These are phyloP conservation scores for Castanopsis chinensis DNA, from an alignment of 306 rosid genomes.

Conservation along the genomic window DNA sequence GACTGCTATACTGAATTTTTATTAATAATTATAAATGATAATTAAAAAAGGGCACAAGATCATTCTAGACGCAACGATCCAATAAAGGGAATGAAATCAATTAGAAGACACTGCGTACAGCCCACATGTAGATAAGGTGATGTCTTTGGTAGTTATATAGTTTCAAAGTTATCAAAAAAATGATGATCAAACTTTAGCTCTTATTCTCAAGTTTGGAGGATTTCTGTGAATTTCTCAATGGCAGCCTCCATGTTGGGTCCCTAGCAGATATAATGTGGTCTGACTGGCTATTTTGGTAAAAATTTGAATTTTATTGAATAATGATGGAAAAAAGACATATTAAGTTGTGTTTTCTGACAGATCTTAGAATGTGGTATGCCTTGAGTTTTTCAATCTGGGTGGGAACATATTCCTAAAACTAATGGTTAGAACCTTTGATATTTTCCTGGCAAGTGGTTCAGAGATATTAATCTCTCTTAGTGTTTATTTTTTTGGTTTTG, in stretches of 20 bases:
- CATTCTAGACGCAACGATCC: neutral
- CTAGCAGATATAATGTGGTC: neutral
- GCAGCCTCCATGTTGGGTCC: neutral
- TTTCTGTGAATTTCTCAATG: neutral
- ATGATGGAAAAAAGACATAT: neutral
- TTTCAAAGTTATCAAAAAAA: neutral
- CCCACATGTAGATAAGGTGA: neutral
- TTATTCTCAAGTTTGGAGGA: neutral
- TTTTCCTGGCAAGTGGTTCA: neutral
- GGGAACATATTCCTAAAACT: neutral
- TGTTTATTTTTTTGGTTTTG: constrained; percentile 8
- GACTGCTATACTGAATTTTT: neutral
- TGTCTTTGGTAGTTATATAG: neutral
- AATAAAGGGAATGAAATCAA: neutral
- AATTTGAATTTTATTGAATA: neutral
- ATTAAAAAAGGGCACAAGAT: neutral
- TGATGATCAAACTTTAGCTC: neutral
- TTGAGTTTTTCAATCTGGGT: neutral
- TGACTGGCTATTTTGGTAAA: neutral
- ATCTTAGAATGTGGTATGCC: neutral
- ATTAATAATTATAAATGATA: neutral
- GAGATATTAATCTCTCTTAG: neutral
- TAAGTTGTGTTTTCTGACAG: neutral
- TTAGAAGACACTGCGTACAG: neutral
- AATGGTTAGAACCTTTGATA: neutral